Conservation (phyloP, 176 grass and related monocot genomes). For the Metroxylon sagu region DNA sequence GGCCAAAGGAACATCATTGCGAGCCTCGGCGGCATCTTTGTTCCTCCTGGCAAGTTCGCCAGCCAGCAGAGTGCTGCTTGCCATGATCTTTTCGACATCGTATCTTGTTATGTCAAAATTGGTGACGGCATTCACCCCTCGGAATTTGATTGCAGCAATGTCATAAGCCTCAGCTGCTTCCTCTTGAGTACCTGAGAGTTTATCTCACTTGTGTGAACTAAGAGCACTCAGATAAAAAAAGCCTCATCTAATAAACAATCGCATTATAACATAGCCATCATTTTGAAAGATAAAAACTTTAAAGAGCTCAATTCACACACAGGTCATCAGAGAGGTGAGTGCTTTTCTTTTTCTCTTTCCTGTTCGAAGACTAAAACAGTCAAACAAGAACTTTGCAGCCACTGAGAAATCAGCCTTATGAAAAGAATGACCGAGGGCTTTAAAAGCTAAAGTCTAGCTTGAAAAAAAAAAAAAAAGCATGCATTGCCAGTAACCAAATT, state of each 20-base stretch:
- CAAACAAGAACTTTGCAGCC: constrained; percentile 38
- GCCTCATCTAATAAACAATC: neutral
- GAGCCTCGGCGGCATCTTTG: constrained; percentile 11
- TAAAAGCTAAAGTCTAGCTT: constrained; percentile 32
- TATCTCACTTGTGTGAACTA: neutral
- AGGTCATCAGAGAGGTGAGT: constrained; percentile 12
- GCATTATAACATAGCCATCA: neutral
- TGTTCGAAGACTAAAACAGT: constrained; percentile 26
- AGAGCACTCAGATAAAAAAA: neutral
- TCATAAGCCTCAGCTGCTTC: constrained; percentile 96
- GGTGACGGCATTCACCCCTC: constrained; percentile 83
- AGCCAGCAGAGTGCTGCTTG: constrained; percentile 65
- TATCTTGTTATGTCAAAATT: constrained; percentile 92
- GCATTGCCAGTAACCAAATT: constrained; percentile 40
- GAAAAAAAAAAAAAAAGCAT: constrained; percentile 35
- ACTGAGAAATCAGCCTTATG: constrained; percentile 64
- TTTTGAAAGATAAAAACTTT: neutral
- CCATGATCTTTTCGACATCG: constrained; percentile 88
- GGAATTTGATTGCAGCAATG: constrained; percentile 94
- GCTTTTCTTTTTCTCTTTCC: constrained; percentile 15
- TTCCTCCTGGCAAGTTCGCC: constrained; percentile 47
- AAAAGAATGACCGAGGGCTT: constrained; percentile 22
- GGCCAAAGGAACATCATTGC: constrained; percentile 5
- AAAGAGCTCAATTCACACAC: constrained; percentile 6
- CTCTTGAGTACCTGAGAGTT: constrained; percentile 68